These are phyloP conservation scores for Fusarium xylarioides DNA, from an alignment of 2,329 filamentous ascomycete species.

Conservation along the genomic window DNA sequence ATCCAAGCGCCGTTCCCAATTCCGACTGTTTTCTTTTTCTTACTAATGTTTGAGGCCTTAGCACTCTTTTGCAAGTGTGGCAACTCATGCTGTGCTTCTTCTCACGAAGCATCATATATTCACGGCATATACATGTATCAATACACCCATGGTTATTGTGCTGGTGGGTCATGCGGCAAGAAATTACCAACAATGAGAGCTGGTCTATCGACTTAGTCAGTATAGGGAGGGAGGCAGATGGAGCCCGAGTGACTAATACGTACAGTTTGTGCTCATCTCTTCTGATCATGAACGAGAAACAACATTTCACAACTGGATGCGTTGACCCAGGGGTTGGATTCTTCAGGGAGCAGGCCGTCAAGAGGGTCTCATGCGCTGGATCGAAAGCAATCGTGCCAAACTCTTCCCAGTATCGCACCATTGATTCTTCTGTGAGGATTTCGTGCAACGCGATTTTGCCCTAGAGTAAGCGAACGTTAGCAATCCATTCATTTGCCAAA, in stretches of 20 bases:
- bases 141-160: conserved; percentile 28
- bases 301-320: conserved; percentile 84
- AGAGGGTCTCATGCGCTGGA: conserved; percentile 88
- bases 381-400: conserved; percentile 99
- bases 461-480: conserved; percentile 56
- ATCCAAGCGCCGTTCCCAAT: conserved; percentile 27
- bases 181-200: conserved; percentile 97
- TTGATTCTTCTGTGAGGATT: conserved; percentile 91
- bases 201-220: conserved; percentile 68
- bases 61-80: not conserved
- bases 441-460: conserved; percentile 95
- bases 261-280: conserved; percentile 97
- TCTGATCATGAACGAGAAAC: conserved; percentile 96
- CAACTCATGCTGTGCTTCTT: not conserved
- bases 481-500: not conserved
- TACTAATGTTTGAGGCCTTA: conserved; percentile 1
- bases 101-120: not conserved
- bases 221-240: not conserved
- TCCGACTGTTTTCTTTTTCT: conserved; percentile 19
- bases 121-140: not conserved
- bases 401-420: conserved; percentile 98
- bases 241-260: conserved; percentile 49
- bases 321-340: conserved; percentile 76
- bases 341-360: conserved; percentile 93
- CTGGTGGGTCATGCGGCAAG: conserved; percentile 77